These are phyloP conservation scores for Phaseolus coccineus DNA, from an alignment of 331 rosid genomes.

Conservation along the genomic window DNA sequence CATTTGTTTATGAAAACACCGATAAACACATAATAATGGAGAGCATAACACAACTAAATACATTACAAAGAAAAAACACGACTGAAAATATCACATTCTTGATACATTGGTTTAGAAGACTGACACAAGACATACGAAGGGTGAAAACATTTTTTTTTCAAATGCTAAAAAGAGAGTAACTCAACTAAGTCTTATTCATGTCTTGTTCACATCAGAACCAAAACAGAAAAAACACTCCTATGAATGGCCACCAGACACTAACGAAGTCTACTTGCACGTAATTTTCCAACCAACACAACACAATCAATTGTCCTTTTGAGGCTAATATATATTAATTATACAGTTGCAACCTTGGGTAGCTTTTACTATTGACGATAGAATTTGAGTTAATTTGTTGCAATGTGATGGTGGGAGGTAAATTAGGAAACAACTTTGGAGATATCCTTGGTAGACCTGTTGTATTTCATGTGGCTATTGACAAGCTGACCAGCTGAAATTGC, in stretches of 20 bases:
- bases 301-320: conserved; percentile 15
- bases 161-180: background rate
- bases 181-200: conserved; percentile 36
- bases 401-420: conserved; percentile 2
- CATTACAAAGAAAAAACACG: background rate
- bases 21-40: background rate
- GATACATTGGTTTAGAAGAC: conserved; percentile 14
- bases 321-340: conserved; percentile 13
- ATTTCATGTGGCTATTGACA: conserved; percentile 75
- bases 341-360: background rate
- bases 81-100: conserved; percentile 11
- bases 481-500: conserved; percentile 75
- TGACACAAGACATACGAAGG: background rate
- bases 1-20: background rate
- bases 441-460: conserved; percentile 72
- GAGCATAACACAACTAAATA: conserved; percentile 23
- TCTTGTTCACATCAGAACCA: conserved; percentile 39
- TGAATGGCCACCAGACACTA: conserved; percentile 28
- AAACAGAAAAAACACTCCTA: conserved; percentile 29
- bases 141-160: background rate
- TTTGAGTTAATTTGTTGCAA: background rate
- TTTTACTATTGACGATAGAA: conserved; percentile 3
- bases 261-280: conserved; percentile 16
- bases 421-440: conserved; percentile 46
- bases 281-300: conserved; percentile 22